phyloP scores from a whole-genome alignment of 768 basidiomycete genomes.

The Galerina sulciceps region DNA sequence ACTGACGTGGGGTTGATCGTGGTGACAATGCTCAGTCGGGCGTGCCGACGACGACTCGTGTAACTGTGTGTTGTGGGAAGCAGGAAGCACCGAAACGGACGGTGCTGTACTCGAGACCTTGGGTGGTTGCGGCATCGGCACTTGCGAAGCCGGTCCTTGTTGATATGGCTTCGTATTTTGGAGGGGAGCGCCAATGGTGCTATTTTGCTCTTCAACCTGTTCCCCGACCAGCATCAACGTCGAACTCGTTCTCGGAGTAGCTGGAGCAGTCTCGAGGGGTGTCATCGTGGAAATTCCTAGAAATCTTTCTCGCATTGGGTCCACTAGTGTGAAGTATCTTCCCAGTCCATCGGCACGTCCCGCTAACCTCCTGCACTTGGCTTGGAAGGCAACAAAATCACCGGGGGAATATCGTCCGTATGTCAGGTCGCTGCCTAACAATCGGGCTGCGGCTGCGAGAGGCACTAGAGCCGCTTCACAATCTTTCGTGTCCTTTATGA shows the following conservation, averaged over 20 bases:
- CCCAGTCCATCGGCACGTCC: constrained; percentile 65
- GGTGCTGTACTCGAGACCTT: background rate
- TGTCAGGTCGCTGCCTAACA: constrained; percentile 62
- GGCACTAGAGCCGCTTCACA: constrained; percentile 55
- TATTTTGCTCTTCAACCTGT: background rate
- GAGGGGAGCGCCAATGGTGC: background rate
- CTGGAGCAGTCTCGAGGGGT: background rate
- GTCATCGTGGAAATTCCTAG: constrained; percentile 35
- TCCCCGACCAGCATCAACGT: background rate
- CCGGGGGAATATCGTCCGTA: constrained; percentile 62
- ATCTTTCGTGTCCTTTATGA: constrained; percentile 36
- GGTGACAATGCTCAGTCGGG: constrained; percentile 12
- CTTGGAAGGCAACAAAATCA: constrained; percentile 58
- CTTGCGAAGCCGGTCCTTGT: background rate
- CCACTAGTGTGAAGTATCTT: constrained; percentile 67
- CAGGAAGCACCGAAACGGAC: background rate
- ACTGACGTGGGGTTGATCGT: constrained; percentile 28
- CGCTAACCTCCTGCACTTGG: constrained; percentile 51
- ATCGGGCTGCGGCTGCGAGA: constrained; percentile 52
- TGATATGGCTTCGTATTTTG: background rate
- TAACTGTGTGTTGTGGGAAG: constrained; percentile 9
- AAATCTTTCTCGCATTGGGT: constrained; percentile 64
- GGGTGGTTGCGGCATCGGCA: background rate
- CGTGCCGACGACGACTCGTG: constrained; percentile 32
- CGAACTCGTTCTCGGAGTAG: background rate